Conservation (phyloP, 2,329 filamentous ascomycete species). For the Zarea fungicola region DNA sequence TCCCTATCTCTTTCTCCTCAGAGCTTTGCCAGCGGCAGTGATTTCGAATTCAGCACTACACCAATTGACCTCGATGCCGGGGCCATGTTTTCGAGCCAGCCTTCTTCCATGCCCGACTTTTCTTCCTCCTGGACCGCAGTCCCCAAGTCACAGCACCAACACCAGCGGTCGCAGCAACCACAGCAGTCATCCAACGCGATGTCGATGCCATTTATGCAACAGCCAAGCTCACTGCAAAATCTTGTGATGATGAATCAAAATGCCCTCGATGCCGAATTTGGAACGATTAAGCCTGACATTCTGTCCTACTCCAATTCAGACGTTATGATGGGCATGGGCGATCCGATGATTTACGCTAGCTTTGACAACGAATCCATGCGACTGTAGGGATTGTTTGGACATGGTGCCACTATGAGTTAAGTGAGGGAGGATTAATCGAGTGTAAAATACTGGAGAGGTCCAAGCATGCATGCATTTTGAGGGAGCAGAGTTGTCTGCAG, state of each 20-base stretch:
- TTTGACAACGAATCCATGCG: slow-evolving; percentile 43
- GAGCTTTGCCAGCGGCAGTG: slow-evolving; percentile 39
- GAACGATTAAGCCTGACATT: slow-evolving; percentile 51
- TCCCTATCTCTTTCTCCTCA: slow-evolving; percentile 48
- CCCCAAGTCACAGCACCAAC: slow-evolving; percentile 21
- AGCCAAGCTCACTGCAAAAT: slow-evolving; percentile 36
- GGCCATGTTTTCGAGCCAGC: slow-evolving; percentile 31
- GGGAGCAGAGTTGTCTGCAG: too few relatives aligned
- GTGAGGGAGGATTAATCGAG: neutral
- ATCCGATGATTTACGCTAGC: slow-evolving; percentile 54
- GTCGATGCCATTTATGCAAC: slow-evolving; percentile 38
- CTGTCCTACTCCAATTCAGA: slow-evolving; percentile 48
- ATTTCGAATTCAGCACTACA: slow-evolving; percentile 33
- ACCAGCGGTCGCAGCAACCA: neutral
- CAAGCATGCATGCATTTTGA: neutral
- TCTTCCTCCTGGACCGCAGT: slow-evolving; percentile 25
- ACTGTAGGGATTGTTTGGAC: slow-evolving; percentile 24
- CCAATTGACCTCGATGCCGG: slow-evolving; percentile 28
- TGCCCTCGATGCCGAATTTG: slow-evolving; percentile 47
- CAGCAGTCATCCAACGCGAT: neutral
- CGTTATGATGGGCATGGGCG: slow-evolving; percentile 52
- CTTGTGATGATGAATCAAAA: slow-evolving; percentile 45
- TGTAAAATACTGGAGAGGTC: neutral
- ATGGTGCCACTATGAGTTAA: neutral
- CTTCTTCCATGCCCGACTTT: slow-evolving; percentile 30